Evolutionary conservation across 2,329 filamentous ascomycete genomes (phyloP).

Genomic region (Pseudogymnoascus verrucosus): DNA sequence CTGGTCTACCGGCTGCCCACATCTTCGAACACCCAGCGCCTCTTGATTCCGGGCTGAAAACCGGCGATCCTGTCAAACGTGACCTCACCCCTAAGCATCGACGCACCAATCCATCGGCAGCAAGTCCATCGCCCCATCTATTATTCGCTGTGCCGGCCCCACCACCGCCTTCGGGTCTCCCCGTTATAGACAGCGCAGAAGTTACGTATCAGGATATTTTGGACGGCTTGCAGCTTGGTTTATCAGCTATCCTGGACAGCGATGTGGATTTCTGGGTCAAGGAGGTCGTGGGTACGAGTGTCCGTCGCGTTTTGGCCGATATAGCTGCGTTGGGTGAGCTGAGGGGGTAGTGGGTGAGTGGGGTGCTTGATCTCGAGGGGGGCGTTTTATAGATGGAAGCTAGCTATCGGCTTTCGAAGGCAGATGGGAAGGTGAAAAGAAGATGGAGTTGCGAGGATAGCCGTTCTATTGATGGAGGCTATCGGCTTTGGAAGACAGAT

Average conservation of each 20-base stretch:
- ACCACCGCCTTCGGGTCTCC: not conserved
- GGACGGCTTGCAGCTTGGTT: conserved; percentile 46
- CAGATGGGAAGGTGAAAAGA: not conserved
- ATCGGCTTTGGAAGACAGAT: too few species aligned
- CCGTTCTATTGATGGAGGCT: not conserved
- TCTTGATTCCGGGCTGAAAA: not conserved
- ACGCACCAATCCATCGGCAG: not conserved
- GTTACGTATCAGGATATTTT: conserved; percentile 45
- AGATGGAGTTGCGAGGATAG: not conserved
- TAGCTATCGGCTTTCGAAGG: not conserved
- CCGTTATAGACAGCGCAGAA: conserved; percentile 13
- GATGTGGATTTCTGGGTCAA: conserved; percentile 45
- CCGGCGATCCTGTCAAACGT: not conserved
- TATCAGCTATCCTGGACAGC: conserved; percentile 48
- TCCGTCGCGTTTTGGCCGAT: conserved; percentile 48
- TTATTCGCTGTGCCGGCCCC: not conserved
- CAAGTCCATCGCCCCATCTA: not conserved
- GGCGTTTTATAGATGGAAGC: not conserved
- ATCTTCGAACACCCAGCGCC: not conserved
- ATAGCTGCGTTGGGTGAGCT: conserved; percentile 40
- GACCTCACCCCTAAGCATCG: not conserved
- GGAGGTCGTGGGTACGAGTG: conserved; percentile 42
- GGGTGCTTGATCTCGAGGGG: not conserved
- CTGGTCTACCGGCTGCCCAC: not conserved
- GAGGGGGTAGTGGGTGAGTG: not conserved